These are phyloP conservation scores for Parsonsia alboflavescens DNA, from an alignment of 257 asterid species.

Conservation along the genomic window DNA sequence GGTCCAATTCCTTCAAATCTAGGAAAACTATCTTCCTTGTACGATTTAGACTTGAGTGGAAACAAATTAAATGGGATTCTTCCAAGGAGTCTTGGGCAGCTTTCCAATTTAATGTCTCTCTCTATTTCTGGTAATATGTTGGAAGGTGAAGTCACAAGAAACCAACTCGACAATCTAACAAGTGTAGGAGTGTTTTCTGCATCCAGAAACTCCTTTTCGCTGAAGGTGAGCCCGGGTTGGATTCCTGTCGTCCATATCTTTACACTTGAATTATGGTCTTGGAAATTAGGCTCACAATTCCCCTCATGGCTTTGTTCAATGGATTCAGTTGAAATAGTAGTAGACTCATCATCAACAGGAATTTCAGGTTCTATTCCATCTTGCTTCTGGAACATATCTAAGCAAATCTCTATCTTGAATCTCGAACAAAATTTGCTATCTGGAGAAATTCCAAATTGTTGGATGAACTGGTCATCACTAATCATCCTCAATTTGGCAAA, in stretches of 20 bases:
- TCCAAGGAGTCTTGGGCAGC: constrained; percentile 17
- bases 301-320: constrained; percentile 32
- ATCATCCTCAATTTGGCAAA: constrained; percentile 13
- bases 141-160: constrained; percentile 29
- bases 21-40: constrained; percentile 20
- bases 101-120: not conserved
- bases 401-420: constrained; percentile 10
- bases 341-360: constrained; percentile 29
- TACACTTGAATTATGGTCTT: not conserved
- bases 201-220: constrained; percentile 19
- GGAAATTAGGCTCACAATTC: constrained; percentile 22
- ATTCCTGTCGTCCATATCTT: constrained; percentile 24
- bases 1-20: too few species aligned
- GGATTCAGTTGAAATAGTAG: fast-evolving
- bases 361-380: constrained; percentile 20
- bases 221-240: constrained; percentile 27
- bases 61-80: constrained; percentile 38
- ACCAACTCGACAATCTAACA: constrained; percentile 29
- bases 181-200: not conserved
- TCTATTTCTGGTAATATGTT: constrained; percentile 1
- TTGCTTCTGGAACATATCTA: constrained; percentile 28
- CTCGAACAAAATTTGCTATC: constrained; percentile 22
- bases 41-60: not conserved
- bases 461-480: constrained; percentile 13
- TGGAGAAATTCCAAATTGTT: constrained; percentile 33